Base-by-base conservation (phyloP, 169 alveolate genomes). In the Cryptosporidium viatorum region DNA sequence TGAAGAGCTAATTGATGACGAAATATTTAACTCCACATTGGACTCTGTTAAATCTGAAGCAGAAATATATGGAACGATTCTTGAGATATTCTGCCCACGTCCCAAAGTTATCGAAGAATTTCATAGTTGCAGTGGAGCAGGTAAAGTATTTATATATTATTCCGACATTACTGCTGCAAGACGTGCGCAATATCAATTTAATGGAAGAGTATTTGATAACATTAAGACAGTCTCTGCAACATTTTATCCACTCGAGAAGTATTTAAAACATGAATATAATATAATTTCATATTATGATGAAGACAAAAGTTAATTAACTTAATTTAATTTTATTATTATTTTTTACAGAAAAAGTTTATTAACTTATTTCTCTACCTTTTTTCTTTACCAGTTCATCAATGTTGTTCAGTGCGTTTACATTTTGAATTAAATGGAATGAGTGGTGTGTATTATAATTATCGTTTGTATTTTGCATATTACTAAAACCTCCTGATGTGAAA, bases 121-220 rank as follows among this genome's bases (percentile, higher is more conserved):
- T 12, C 12, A 58, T 41, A 73, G 26, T 4, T 71, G 48, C 16
- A 39, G 48, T 59, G 89, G 89, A 37, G 86, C 73, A 21, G 89
- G 89, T 18, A 80, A 60, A 0, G 68, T 80, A 10, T 80, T 80
- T 45, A 80, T 80, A 21, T 80, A 80, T 31, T 80, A 62, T 41
- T 59, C 89, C 3, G 89, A 80, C 26, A 80, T 80, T 43, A 80
- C 89, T 18, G 35, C 80, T 62, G 89, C 89, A 26, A 80, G 89
- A 31, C 73, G 89, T 62, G 89, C 89, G 16, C 74, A 62, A 41
- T 80, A 80, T 52, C 89, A 80, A 48, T 65, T 80, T 41, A 80
- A 80, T n/a, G 89, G 89, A 23, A 80, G 89, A 29, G 68, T 80
- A 26, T 80, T 80, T 45, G 89, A 80, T 41, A 59, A 45, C 41